A percentile compares a stretch with the other conserved stretches of the same genome.
These are phyloP conservation scores for Choanephora cucurbitarum DNA, from an alignment of 371 early-diverging fungal genomes.

Conservation along the genomic window DNA sequence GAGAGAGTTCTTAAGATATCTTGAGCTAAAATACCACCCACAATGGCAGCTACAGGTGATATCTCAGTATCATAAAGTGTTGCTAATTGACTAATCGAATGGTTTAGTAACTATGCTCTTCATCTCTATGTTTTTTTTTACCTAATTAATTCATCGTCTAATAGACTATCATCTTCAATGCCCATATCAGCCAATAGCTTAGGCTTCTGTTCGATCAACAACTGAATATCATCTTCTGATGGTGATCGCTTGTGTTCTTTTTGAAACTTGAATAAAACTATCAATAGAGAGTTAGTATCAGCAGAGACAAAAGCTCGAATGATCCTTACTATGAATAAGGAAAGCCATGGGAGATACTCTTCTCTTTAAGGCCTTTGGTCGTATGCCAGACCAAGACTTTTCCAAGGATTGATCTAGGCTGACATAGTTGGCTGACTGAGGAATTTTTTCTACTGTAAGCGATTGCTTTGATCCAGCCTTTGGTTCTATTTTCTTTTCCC, in stretches of 20 bases:
- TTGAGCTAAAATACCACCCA: conserved; percentile 89
- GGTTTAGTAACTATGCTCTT: not conserved
- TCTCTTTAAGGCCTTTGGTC: conserved; percentile 37
- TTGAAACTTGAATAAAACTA: conserved; percentile 43
- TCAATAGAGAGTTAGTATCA: not conserved
- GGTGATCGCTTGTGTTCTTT: conserved; percentile 29
- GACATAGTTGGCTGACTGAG: conserved; percentile 41
- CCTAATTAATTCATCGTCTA: conserved; percentile 53
- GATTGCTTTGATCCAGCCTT: conserved; percentile 34
- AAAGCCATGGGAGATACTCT: conserved; percentile 53
- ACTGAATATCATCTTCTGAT: conserved; percentile 16
- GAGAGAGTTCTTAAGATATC: conserved; percentile 85
- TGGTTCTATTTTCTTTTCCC: conserved; percentile 21
- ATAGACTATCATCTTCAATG: conserved; percentile 34
- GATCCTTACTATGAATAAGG: conserved; percentile 53
- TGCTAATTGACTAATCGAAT: conserved; percentile 39
- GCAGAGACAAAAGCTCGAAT: not conserved
- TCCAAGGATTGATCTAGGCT: conserved; percentile 43
- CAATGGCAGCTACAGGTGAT: conserved; percentile 77
- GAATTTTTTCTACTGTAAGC: conserved; percentile 39
- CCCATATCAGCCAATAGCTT: conserved; percentile 31
- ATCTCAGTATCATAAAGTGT: conserved; percentile 60
- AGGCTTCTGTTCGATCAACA: conserved; percentile 26
- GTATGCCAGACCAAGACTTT: conserved; percentile 34
- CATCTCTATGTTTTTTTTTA: conserved; percentile 22